Evolutionary conservation across 176 grass and related monocot genomes (phyloP).

Genomic region (Oryza glumipatula): DNA sequence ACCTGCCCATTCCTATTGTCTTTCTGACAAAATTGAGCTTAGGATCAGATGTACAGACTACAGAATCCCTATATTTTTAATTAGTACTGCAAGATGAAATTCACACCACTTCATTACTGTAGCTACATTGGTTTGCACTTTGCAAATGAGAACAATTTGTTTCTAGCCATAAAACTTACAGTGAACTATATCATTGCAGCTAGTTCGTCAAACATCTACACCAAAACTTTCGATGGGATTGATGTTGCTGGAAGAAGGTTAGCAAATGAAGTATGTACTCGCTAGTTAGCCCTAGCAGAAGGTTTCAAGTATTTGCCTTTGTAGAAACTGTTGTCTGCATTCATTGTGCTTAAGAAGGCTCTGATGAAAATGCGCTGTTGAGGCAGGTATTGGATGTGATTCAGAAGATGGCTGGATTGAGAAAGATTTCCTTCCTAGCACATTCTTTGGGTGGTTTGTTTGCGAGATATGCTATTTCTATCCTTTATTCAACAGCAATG

Average conservation of each 20-base stretch:
- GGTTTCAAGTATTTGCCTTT: slow-evolving; percentile 34
- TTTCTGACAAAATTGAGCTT: slow-evolving; percentile 13
- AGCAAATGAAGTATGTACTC: slow-evolving; percentile 75
- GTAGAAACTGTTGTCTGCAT: slow-evolving; percentile 30
- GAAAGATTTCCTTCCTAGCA: slow-evolving; percentile 78
- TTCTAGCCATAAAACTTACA: slow-evolving; percentile 7
- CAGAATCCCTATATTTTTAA: too few relatives aligned
- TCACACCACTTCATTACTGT: neutral
- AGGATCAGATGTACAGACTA: neutral
- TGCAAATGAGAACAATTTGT: neutral
- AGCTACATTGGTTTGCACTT: slow-evolving; percentile 14
- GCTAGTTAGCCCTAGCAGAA: slow-evolving; percentile 27
- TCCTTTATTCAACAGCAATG: slow-evolving; percentile 57
- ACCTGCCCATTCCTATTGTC: neutral
- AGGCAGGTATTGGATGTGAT: slow-evolving; percentile 77
- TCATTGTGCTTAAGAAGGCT: neutral
- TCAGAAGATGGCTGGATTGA: slow-evolving; percentile 59
- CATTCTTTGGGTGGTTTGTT: slow-evolving; percentile 94
- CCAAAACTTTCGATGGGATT: slow-evolving; percentile 80
- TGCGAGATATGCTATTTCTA: slow-evolving; percentile 80
- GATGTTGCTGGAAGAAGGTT: slow-evolving; percentile 81
- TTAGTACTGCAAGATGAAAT: neutral
- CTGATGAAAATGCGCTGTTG: slow-evolving; percentile 17
- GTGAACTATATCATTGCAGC: slow-evolving; percentile 47
- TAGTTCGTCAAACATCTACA: slow-evolving; percentile 80